Conservation (phyloP, 768 basidiomycete genomes). For the Trametes elegans region DNA sequence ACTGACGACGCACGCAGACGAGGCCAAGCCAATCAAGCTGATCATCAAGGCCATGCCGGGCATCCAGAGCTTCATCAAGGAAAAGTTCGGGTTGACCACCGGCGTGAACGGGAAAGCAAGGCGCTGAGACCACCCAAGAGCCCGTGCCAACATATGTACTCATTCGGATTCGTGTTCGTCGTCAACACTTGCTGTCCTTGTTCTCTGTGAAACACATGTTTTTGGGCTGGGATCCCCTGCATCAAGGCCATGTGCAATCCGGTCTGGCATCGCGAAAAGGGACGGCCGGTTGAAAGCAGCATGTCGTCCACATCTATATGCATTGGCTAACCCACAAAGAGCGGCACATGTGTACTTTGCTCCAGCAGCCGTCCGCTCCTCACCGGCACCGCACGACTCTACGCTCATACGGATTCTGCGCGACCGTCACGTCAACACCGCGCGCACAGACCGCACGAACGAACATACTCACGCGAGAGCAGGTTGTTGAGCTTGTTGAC, state of each 20-base stretch:
- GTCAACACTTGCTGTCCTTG: slow-evolving; percentile 6
- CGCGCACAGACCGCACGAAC: neutral
- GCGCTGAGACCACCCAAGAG: neutral
- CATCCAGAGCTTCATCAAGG: slow-evolving; percentile 53
- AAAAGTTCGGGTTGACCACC: neutral
- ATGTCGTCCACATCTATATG: slow-evolving; percentile 12
- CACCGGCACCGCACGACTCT: neutral
- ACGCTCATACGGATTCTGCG: slow-evolving; percentile 17
- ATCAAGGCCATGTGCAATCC: neutral
- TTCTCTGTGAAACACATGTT: neutral
- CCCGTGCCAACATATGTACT: neutral
- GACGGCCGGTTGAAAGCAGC: neutral
- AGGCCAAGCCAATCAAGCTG: slow-evolving; percentile 73
- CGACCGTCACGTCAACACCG: neutral
- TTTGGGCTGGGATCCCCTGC: neutral
- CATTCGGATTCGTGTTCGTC: neutral
- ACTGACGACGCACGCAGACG: slow-evolving; percentile 41
- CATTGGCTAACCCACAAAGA: slow-evolving; percentile 10
- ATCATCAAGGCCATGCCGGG: slow-evolving; percentile 63
- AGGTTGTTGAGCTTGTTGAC: slow-evolving; percentile 93
- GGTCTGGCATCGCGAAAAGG: neutral
- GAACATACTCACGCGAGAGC: slow-evolving; percentile 62
- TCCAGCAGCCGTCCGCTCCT: neutral
- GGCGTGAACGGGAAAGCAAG: neutral
- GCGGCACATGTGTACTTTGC: slow-evolving; percentile 1